Evolutionary conservation across 495 filamentous ascomycete species (phyloP).

Genomic region (Cryomyces minteri): DNA sequence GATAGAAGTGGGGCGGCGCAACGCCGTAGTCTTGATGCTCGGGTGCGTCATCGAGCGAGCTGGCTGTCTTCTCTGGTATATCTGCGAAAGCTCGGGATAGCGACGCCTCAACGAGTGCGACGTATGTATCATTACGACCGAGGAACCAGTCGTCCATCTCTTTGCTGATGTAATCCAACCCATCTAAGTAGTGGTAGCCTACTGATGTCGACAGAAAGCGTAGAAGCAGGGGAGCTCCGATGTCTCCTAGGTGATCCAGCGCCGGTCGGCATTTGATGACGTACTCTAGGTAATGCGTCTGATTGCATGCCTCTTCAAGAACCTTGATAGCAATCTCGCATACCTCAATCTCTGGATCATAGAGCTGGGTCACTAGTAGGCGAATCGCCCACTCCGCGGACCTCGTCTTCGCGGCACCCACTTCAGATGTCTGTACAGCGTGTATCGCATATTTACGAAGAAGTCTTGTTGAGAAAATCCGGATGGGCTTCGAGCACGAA

Average conservation of each 20-base stretch:
- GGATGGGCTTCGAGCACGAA: constrained; percentile 75
- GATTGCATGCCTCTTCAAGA: constrained; percentile 90
- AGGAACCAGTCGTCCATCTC: constrained; percentile 99
- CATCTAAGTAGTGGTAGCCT: constrained; percentile 93
- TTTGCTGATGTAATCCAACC: constrained; percentile 91
- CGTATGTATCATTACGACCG: constrained; percentile 87
- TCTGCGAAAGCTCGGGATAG: constrained; percentile 75
- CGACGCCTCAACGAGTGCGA: constrained; percentile 85
- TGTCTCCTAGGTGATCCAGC: constrained; percentile 89
- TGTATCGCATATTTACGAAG: constrained; percentile 59
- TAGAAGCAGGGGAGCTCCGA: constrained; percentile 81
- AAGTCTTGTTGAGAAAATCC: constrained; percentile 68
- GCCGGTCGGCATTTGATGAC: constrained; percentile 91
- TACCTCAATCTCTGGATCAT: constrained; percentile 91
- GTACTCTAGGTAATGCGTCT: constrained; percentile 73
- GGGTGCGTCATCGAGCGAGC: constrained; percentile 32
- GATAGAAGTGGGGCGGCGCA: constrained; percentile 92
- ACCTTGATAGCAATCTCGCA: constrained; percentile 93
- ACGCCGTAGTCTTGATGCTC: constrained; percentile 41
- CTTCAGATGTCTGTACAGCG: constrained; percentile 3
- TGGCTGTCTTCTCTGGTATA: constrained; percentile 26
- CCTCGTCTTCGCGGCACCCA: neutral
- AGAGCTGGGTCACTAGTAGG: constrained; percentile 87
- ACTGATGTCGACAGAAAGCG: constrained; percentile 90
- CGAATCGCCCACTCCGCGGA: constrained; percentile 84